Conservation (phyloP, 345 rosid species). For the Murraya koenigii region DNA sequence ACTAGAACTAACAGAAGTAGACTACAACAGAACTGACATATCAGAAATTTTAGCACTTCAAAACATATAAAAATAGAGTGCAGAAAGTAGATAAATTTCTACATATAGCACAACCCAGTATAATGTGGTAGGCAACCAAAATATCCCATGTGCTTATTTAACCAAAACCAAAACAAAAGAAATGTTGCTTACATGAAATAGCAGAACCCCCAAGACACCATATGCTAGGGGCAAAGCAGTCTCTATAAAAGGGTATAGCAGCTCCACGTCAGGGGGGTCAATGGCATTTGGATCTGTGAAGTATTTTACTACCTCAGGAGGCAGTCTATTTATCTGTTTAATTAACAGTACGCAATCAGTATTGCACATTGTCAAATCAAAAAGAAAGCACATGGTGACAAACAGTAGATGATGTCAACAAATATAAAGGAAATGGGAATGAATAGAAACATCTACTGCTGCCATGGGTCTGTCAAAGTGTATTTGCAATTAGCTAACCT, state of each 20-base stretch:
- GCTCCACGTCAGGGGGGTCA: constrained; percentile 90
- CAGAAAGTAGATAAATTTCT: background rate
- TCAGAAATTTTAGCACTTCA: background rate
- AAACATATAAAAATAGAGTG: background rate
- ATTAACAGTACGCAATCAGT: constrained; percentile 17
- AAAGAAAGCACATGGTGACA: background rate
- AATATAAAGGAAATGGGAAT: constrained; percentile 4
- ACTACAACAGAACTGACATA: background rate
- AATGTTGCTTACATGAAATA: constrained; percentile 73
- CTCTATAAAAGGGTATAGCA: constrained; percentile 83
- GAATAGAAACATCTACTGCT: background rate
- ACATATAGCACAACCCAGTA: background rate
- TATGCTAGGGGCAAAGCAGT: constrained; percentile 90
- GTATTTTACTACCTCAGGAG: constrained; percentile 89
- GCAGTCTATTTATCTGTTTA: constrained; percentile 83
- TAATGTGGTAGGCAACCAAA: background rate
- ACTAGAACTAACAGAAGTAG: background rate
- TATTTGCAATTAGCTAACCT: constrained; percentile 40
- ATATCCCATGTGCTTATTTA: background rate
- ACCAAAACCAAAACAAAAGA: background rate
- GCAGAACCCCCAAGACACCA: constrained; percentile 82
- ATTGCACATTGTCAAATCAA: background rate
- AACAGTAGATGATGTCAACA: background rate
- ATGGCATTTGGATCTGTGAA: constrained; percentile 88
- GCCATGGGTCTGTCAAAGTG: background rate